phyloP scores from a whole-genome alignment of 2,329 filamentous ascomycete genomes.

The Penicillium sp. region DNA sequence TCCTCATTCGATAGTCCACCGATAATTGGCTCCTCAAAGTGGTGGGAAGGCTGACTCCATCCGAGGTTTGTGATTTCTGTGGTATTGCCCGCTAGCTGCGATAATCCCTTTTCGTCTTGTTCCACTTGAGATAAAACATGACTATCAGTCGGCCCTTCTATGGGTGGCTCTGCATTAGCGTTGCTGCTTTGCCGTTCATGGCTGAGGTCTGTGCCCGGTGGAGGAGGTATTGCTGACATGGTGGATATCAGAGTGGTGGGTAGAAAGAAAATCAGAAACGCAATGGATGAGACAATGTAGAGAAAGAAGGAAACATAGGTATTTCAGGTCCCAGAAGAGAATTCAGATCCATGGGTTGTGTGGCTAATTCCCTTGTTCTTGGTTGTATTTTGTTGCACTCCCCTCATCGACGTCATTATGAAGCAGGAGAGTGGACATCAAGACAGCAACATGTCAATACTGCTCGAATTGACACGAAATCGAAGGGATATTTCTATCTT shows the following conservation, averaged over 20 bases:
- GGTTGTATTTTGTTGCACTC: neutral
- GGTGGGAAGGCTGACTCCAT: conserved; percentile 14
- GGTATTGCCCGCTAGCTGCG: conserved; percentile 15
- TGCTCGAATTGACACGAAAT: neutral
- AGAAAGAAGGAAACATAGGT: neutral
- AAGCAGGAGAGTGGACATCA: neutral
- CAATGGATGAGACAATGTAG: neutral
- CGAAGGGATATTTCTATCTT: neutral
- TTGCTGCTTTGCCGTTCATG: neutral
- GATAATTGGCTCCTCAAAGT: conserved; percentile 50
- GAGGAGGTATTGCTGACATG: neutral
- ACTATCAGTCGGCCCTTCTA: conserved; percentile 23
- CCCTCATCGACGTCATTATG: conserved; percentile 7
- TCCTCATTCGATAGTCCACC: conserved; percentile 71
- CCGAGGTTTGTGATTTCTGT: conserved; percentile 18
- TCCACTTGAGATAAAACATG: conserved; percentile 23
- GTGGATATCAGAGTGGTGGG: neutral
- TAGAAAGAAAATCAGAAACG: neutral
- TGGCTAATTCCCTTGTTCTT: neutral
- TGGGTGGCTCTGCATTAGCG: neutral
- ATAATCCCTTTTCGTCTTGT: conserved; percentile 19
- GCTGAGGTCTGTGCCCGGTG: neutral
- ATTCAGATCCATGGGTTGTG: neutral
- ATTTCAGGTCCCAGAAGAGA: neutral
- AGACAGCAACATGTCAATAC: neutral